phyloP scores from a whole-genome alignment of 2,329 filamentous ascomycete genomes.

The Dothidotthia symphoricarpi region DNA sequence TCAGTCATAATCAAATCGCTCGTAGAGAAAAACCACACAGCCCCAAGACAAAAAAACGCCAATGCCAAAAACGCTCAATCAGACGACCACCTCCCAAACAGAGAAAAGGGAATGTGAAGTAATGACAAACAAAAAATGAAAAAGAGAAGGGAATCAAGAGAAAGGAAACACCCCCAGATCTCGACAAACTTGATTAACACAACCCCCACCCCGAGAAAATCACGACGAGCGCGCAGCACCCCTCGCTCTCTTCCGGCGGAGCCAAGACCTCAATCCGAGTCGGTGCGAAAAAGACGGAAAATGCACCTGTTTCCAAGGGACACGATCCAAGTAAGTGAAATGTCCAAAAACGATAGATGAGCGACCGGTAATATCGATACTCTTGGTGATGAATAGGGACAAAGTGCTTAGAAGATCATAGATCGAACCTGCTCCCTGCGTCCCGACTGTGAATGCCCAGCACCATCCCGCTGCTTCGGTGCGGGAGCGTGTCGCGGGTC shows the following conservation, averaged over 20 bases:
- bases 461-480: conserved; percentile 7
- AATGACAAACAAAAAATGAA: too few species aligned
- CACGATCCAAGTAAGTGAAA: conserved; percentile 30
- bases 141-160: too few species aligned
- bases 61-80: too few species aligned
- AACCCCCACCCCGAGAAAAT: too few species aligned
- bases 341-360: conserved; percentile 13
- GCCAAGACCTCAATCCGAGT: conserved; percentile 25
- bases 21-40: too few species aligned
- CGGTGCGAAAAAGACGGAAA: conserved; percentile 14
- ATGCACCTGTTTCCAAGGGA: conserved; percentile 23
- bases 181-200: too few species aligned
- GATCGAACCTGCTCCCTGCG: conserved; percentile 44
- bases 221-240: conserved; percentile 18
- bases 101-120: too few species aligned
- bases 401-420: conserved; percentile 40
- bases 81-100: too few species aligned
- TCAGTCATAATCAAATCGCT: too few species aligned
- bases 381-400: conserved; percentile 18
- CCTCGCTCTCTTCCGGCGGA: conserved; percentile 5
- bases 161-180: too few species aligned
- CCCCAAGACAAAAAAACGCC: too few species aligned
- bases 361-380: conserved; percentile 22
- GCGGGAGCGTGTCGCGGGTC: conserved; percentile 25
- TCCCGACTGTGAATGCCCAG: conserved; percentile 4